phyloP scores from a whole-genome alignment of 768 basidiomycete species.

The Hortiboletus campestris region DNA sequence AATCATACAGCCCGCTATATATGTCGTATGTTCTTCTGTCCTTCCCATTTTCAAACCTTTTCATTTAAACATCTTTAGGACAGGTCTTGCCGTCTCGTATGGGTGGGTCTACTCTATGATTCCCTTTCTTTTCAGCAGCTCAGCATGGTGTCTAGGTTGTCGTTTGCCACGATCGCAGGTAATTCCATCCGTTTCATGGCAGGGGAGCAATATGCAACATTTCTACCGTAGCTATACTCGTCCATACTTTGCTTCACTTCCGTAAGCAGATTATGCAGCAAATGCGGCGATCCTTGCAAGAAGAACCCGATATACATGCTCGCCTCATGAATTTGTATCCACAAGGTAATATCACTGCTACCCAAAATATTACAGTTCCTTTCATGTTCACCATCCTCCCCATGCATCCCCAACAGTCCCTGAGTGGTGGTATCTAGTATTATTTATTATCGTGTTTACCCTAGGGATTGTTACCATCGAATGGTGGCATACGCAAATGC shows the following conservation, averaged over 20 bases:
- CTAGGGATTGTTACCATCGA: conserved; percentile 71
- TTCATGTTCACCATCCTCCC: not conserved
- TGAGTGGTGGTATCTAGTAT: conserved; percentile 78
- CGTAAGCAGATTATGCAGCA: conserved; percentile 78
- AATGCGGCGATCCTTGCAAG: conserved; percentile 64
- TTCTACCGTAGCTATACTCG: conserved; percentile 21
- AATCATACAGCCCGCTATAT: conserved; percentile 57
- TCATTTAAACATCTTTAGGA: conserved; percentile 9
- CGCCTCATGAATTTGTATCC: conserved; percentile 75
- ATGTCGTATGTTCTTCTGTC: conserved; percentile 39
- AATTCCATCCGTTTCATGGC: not conserved
- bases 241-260: conserved; percentile 53
- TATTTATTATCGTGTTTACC: conserved; percentile 70
- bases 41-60: conserved; percentile 4
- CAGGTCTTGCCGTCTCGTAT: conserved; percentile 32
- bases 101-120: conserved; percentile 11
- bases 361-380: not conserved
- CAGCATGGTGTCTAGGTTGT: conserved; percentile 62
- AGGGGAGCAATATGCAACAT: not conserved
- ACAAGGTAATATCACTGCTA: conserved; percentile 29
- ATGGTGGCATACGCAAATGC: conserved; percentile 70
- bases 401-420: conserved; percentile 48
- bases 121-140: not conserved
- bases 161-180: conserved; percentile 81
- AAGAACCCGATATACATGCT: conserved; percentile 84